These are phyloP conservation scores for Amanita pallidorosea DNA, from an alignment of 768 basidiomycete genomes.

Conservation along the genomic window DNA sequence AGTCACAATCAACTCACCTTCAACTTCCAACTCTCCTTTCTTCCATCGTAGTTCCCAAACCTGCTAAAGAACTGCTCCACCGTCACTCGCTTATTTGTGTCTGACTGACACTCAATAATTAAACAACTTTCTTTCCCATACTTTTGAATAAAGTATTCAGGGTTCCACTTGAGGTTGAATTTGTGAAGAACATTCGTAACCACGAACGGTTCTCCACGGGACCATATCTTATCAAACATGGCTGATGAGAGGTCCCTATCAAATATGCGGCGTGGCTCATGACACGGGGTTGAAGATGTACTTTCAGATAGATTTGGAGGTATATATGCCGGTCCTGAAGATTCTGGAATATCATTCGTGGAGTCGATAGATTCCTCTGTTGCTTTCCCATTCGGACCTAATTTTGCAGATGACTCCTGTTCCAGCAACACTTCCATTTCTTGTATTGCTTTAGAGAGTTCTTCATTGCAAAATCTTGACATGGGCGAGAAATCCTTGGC, in stretches of 20 bases:
- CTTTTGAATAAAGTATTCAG: conserved; percentile 65
- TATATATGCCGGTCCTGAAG: conserved; percentile 11
- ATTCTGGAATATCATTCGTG: not conserved
- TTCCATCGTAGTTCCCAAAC: conserved; percentile 59
- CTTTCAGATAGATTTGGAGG: conserved; percentile 15
- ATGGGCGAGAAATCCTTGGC: conserved; percentile 67
- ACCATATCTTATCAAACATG: conserved; percentile 64
- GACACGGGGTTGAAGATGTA: conserved; percentile 28
- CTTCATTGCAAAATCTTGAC: conserved; percentile 58
- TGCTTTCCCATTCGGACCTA: not conserved
- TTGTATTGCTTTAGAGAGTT: conserved; percentile 52
- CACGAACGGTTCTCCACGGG: conserved; percentile 63
- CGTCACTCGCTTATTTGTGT: conserved; percentile 47
- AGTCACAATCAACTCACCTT: conserved; percentile 36
- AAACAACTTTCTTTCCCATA: conserved; percentile 55
- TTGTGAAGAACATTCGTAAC: conserved; percentile 55
- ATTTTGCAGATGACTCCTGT: conserved; percentile 5
- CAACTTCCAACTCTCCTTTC: conserved; percentile 58
- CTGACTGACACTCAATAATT: conserved; percentile 77
- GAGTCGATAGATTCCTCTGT: not conserved
- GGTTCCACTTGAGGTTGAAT: conserved; percentile 70
- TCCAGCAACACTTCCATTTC: conserved; percentile 55
- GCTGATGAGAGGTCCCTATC: conserved; percentile 43
- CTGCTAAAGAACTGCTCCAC: conserved; percentile 70
- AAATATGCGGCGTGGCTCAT: conserved; percentile 33